A percentile compares a stretch with the other conserved stretches of the same genome.
These are phyloP conservation scores for Heliosperma pusillum DNA, from an alignment of 148 eudicot genomes.

Conservation along the genomic window DNA sequence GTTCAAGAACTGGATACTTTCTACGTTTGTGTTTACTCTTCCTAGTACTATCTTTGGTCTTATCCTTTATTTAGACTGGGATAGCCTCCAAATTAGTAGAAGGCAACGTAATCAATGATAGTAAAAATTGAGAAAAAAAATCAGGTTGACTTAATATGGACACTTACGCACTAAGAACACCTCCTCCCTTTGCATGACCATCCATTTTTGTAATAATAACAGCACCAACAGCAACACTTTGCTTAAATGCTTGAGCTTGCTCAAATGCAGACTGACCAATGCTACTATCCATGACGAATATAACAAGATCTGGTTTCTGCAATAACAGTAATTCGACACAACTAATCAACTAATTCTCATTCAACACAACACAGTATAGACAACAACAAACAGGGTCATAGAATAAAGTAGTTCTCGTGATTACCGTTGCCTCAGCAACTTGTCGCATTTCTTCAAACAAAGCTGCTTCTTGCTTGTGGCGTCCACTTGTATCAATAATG, in stretches of 20 bases:
- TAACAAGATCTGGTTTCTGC: constrained; percentile 98
- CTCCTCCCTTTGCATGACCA: constrained; percentile 99
- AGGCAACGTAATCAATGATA: background rate
- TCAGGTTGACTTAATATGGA: background rate
- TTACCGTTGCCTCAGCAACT: constrained; percentile 92
- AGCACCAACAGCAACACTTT: constrained; percentile 99
- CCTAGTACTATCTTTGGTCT: background rate
- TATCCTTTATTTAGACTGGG: background rate
- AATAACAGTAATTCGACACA: constrained; percentile 20
- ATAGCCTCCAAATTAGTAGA: background rate
- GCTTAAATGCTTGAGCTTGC: constrained; percentile 97
- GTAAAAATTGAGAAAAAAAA: background rate
- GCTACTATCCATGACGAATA: constrained; percentile 99
- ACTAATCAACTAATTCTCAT: constrained; percentile 5
- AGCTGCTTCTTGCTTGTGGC: constrained; percentile 97
- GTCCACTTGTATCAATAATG: constrained; percentile 96
- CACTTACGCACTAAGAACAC: constrained; percentile 99
- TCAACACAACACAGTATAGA: background rate
- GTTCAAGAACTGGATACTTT: background rate
- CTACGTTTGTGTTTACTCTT: background rate
- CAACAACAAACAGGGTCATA: background rate
- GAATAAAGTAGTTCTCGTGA: constrained; percentile 2
- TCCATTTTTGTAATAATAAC: constrained; percentile 98
- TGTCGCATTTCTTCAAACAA: constrained; percentile 99
- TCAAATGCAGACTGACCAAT: constrained; percentile 99